Base-by-base conservation (phyloP, 148 eudicot genomes). In the Cornus kousa region DNA sequence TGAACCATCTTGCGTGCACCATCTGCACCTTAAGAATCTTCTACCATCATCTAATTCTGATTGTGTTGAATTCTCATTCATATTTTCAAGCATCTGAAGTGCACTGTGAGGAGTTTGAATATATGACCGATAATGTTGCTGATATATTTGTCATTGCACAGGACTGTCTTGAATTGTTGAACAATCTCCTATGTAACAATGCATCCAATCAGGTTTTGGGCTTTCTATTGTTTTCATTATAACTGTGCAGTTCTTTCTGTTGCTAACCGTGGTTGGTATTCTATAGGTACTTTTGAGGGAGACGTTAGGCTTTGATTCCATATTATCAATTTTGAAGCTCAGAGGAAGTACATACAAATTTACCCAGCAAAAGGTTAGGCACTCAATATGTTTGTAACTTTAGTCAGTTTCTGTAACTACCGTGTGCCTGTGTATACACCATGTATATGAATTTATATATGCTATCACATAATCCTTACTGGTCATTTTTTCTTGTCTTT, bases 141-240 rank as follows among this genome's bases (percentile, higher is more conserved):
- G 32, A 78, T 72, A 14, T 81, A 24, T 53, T 39, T 85, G 74
- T 82, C 35, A 64, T 64, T 73, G n/a, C 33, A 72, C 98, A 96
- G 99, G 99, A 96, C 78, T 96, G 98, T 86, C 97, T 96, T 75
- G 95, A 92, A 78, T 80, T 96, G 84, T 82, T 96, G 86, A 93
- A 94, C 82, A 96, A 96, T 83, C 92, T 96, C 71, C 80, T 92
- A 80, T 97, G 91, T 46, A 92, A 86, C 78, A 94, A 89, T 82
- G 73, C 88, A 59, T 90, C 99, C 60, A 93, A 94, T 84, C 99
- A 96, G 95, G 99, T 90, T 76, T 82, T 23, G 20, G n/a, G 68
- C 48, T 64, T 67, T 70, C 71, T 40, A 35, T 74, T 28, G 50
- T 50, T 67, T 72, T 43, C 72, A 62, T 70, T 68, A 64, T 39